These are phyloP conservation scores for Ceratocystis albifundus DNA, from an alignment of 2,329 filamentous ascomycete species.

Conservation along the genomic window DNA sequence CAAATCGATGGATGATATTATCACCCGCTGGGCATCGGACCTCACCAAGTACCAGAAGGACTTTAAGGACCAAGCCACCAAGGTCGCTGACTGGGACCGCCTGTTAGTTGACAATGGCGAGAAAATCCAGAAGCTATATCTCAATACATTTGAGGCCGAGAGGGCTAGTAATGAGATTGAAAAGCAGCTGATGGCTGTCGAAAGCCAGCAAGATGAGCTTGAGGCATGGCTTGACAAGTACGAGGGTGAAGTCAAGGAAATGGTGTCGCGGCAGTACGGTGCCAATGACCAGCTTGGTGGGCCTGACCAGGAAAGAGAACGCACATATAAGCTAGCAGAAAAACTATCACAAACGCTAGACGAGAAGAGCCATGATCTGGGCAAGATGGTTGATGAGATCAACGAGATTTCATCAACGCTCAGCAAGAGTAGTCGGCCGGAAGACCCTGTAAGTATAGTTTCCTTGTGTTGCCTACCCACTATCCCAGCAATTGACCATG, in stretches of 20 bases:
- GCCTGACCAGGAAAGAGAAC: constrained; percentile 88
- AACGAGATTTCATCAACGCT: constrained; percentile 83
- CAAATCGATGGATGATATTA: constrained; percentile 98
- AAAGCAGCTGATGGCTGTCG: constrained; percentile 76
- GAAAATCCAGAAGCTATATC: constrained; percentile 87
- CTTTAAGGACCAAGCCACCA: constrained; percentile 79
- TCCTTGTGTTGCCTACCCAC: neutral
- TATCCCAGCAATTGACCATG: too few species aligned
- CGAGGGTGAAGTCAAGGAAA: constrained; percentile 78
- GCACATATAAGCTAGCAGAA: constrained; percentile 92
- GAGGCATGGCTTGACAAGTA: constrained; percentile 81
- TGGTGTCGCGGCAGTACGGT: constrained; percentile 71
- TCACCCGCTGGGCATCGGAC: constrained; percentile 92
- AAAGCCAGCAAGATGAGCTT: constrained; percentile 85
- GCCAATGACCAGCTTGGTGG: constrained; percentile 66
- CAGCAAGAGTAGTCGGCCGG: constrained; percentile 77
- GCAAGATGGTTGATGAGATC: constrained; percentile 96
- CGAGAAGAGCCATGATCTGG: constrained; percentile 84
- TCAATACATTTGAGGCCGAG: constrained; percentile 86
- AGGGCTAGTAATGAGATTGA: constrained; percentile 88
- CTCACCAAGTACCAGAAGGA: constrained; percentile 93
- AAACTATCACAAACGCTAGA: constrained; percentile 82
- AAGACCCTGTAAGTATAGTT: constrained; percentile 60
- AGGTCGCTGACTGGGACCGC: constrained; percentile 83
- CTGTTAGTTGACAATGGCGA: constrained; percentile 86